Evolutionary conservation across 305 asterid genomes (phyloP).

Genomic region (Andrographis paniculata): DNA sequence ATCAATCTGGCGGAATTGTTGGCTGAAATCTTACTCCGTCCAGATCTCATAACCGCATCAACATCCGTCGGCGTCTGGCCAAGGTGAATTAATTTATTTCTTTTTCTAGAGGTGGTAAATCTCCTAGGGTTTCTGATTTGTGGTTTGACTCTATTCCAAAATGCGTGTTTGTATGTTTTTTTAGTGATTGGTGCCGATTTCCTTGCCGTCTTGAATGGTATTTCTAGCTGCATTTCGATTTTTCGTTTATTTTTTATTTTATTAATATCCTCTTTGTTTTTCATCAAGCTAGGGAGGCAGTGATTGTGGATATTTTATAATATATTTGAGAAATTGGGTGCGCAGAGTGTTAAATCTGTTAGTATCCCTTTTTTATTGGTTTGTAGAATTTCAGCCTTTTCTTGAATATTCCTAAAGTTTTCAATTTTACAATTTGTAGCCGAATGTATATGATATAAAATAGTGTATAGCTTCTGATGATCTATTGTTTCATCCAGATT

Average conservation of each 20-base stretch:
- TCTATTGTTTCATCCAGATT: slow-evolving; percentile 10
- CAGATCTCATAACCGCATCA: slow-evolving; percentile 11
- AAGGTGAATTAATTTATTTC: slow-evolving; percentile 10
- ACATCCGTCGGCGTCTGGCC: neutral
- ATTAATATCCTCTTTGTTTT: neutral
- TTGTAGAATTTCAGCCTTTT: no score
- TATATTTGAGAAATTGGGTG: no score
- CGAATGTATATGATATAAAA: slow-evolving; percentile 10
- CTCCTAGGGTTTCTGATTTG: slow-evolving; percentile 23
- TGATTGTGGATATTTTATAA: neutral
- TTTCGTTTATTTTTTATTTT: no score
- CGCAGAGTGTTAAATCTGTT: no score
- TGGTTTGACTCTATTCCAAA: slow-evolving; percentile 6
- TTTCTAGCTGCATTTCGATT: slow-evolving; percentile 15
- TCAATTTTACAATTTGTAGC: no score
- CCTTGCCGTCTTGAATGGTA: neutral
- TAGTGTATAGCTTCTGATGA: slow-evolving; percentile 9
- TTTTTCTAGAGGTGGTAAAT: neutral
- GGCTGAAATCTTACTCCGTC: slow-evolving; percentile 8
- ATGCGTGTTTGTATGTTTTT: neutral
- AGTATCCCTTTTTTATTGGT: no score
- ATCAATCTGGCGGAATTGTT: slow-evolving; percentile 12
- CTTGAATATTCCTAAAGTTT: no score
- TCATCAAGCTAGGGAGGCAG: neutral
- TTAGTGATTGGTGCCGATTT: neutral